A percentile compares a stretch with the other conserved stretches of the same genome.
Evolutionary conservation across 331 rosid genomes (phyloP).

Genomic region (Cucumis variabilis): DNA sequence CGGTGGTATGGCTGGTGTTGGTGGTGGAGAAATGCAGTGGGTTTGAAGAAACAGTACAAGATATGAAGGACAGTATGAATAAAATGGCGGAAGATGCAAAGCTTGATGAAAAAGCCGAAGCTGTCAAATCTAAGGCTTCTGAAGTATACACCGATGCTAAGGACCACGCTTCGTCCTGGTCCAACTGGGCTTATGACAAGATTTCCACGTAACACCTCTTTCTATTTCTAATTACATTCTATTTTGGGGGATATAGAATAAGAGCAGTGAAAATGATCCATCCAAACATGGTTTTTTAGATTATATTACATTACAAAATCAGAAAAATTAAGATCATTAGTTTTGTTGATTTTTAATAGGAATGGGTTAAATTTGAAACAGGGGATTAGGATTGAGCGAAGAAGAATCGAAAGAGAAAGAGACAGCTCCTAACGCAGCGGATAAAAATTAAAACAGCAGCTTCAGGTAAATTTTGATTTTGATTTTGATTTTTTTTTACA

Average conservation of each 20-base stretch:
- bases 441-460: background rate
- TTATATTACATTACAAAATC: too few relatives aligned
- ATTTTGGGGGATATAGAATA: too few relatives aligned
- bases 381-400: background rate
- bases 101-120: background rate
- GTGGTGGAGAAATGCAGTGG: slow-evolving; percentile 2
- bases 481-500: too few relatives aligned
- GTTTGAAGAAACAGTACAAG: background rate
- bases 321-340: too few relatives aligned
- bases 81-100: background rate
- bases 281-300: too few relatives aligned
- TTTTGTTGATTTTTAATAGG: too few relatives aligned
- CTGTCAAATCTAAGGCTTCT: background rate
- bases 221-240: background rate
- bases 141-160: background rate
- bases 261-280: too few relatives aligned
- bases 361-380: background rate
- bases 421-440: background rate
- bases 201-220: background rate
- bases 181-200: background rate
- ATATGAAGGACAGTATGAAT: background rate
- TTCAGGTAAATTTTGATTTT: background rate
- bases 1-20: background rate
- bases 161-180: background rate
- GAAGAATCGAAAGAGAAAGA: background rate